A percentile compares a stretch with the other conserved stretches of the same genome.
These are phyloP conservation scores for Aspergillus brasiliensis DNA, from an alignment of 2,329 filamentous ascomycete genomes.

Conservation along the genomic window DNA sequence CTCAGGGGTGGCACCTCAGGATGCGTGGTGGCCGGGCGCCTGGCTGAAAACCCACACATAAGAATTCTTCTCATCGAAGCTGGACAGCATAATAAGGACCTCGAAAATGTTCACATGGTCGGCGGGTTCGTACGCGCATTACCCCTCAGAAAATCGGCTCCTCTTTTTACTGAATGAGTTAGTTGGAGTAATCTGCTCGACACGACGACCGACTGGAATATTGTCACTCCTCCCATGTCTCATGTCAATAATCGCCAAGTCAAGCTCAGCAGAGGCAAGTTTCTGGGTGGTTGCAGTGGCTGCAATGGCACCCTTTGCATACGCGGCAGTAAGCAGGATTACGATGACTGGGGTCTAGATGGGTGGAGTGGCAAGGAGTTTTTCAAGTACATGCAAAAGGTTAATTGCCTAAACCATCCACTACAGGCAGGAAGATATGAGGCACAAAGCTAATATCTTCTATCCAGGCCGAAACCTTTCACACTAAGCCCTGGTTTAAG, in stretches of 20 bases:
- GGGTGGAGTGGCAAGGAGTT: slow-evolving; percentile 62
- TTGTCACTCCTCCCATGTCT: slow-evolving; percentile 43
- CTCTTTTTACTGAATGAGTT: not conserved
- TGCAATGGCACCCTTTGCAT: slow-evolving; percentile 50
- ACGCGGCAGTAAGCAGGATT: slow-evolving; percentile 48
- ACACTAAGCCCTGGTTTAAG: slow-evolving; percentile 60
- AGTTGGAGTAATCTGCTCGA: slow-evolving; percentile 49
- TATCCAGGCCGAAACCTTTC: slow-evolving; percentile 58
- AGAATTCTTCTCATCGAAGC: slow-evolving; percentile 52
- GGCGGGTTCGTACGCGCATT: slow-evolving; percentile 35
- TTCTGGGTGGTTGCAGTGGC: slow-evolving; percentile 47
- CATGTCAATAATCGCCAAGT: slow-evolving; percentile 45
- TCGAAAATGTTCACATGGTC: slow-evolving; percentile 51
- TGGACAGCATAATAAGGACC: slow-evolving; percentile 47
- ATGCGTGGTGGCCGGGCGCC: slow-evolving; percentile 52
- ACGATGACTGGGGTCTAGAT: slow-evolving; percentile 57
- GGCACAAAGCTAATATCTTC: not conserved
- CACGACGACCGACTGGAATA: slow-evolving; percentile 49
- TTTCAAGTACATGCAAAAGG: slow-evolving; percentile 60
- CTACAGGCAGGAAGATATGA: not conserved
- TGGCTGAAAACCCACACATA: slow-evolving; percentile 48
- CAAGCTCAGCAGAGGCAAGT: slow-evolving; percentile 47
- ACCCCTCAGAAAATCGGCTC: not conserved
- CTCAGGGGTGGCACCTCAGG: slow-evolving; percentile 51
- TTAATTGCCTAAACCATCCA: slow-evolving; percentile 19